These are phyloP conservation scores for Cyclotella baltica DNA, from an alignment of 108 stramenopile species.

Conservation along the genomic window DNA sequence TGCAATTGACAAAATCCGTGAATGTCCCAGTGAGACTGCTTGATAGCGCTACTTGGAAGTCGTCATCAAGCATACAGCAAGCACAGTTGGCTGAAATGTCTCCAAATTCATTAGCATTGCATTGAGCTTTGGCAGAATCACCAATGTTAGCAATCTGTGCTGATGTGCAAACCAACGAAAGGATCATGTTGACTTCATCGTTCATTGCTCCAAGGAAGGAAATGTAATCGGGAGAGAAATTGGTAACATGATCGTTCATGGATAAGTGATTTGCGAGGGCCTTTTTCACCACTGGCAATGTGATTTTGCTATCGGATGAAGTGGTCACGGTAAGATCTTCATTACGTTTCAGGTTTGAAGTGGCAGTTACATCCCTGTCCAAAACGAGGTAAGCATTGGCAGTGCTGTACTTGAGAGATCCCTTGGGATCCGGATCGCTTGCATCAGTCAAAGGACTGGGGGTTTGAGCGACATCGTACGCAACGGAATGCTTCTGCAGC, in stretches of 20 bases:
- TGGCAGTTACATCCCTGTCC: constrained; percentile 46
- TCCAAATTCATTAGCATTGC: constrained; percentile 37
- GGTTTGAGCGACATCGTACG: constrained; percentile 45
- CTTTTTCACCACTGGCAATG: constrained; percentile 35
- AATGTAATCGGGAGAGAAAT: constrained; percentile 56
- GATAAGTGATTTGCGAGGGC: constrained; percentile 46
- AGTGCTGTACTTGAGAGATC: constrained; percentile 54
- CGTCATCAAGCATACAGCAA: constrained; percentile 58
- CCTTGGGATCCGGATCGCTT: constrained; percentile 41
- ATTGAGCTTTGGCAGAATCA: constrained; percentile 45
- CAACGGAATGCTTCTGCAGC: constrained; percentile 49
- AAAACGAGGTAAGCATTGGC: constrained; percentile 60
- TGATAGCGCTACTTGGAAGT: constrained; percentile 25
- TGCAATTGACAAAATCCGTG: constrained; percentile 43
- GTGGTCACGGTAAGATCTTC: constrained; percentile 37
- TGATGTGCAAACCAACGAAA: constrained; percentile 47
- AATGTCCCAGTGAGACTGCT: constrained; percentile 36
- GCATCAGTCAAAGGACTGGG: constrained; percentile 42
- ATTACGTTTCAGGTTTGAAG: constrained; percentile 50
- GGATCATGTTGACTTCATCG: constrained; percentile 55
- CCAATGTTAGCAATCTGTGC: constrained; percentile 63
- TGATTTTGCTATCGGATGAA: constrained; percentile 41
- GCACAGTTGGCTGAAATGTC: constrained; percentile 49
- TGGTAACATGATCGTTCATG: constrained; percentile 49
- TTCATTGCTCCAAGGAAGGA: constrained; percentile 50